Evolutionary conservation across 345 rosid genomes (phyloP).

Genomic region (Angophora floribunda): DNA sequence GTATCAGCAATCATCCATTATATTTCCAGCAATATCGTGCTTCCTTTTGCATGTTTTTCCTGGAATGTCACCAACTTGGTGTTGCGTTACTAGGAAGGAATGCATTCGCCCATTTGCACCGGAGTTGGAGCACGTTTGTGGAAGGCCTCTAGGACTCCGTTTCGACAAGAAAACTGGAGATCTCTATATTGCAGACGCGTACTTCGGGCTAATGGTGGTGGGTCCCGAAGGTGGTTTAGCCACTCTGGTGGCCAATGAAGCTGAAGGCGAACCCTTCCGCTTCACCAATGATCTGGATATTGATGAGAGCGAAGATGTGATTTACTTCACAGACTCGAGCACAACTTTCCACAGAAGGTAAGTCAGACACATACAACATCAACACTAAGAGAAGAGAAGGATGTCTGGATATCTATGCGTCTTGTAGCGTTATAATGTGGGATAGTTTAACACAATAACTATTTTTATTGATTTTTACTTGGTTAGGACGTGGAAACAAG

Average conservation of each 20-base stretch:
- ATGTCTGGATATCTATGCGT: neutral
- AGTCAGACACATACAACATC: neutral
- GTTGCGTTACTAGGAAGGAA: slow-evolving; percentile 14
- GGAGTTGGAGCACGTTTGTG: slow-evolving; percentile 59
- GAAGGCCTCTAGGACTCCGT: slow-evolving; percentile 63
- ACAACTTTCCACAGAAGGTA: slow-evolving; percentile 54
- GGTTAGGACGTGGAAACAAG: neutral
- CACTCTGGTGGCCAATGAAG: slow-evolving; percentile 30
- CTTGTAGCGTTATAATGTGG: neutral
- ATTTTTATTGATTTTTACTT: neutral
- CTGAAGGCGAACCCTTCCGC: slow-evolving; percentile 37
- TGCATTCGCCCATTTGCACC: slow-evolving; percentile 54
- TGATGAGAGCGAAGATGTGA: slow-evolving; percentile 30
- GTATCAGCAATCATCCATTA: neutral
- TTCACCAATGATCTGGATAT: slow-evolving; percentile 70
- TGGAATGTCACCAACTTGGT: neutral
- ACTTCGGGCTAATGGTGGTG: slow-evolving; percentile 42
- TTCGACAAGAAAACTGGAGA: slow-evolving; percentile 55
- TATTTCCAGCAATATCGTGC: neutral
- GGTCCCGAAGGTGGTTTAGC: slow-evolving; percentile 67
- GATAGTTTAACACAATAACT: neutral
- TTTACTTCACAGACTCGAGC: slow-evolving; percentile 72
- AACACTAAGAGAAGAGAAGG: neutral
- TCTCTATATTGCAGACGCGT: slow-evolving; percentile 72
- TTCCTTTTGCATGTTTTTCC: neutral